Evolutionary conservation across 164 flowering plant species (phyloP).

Genomic region (Macadamia integrifolia): DNA sequence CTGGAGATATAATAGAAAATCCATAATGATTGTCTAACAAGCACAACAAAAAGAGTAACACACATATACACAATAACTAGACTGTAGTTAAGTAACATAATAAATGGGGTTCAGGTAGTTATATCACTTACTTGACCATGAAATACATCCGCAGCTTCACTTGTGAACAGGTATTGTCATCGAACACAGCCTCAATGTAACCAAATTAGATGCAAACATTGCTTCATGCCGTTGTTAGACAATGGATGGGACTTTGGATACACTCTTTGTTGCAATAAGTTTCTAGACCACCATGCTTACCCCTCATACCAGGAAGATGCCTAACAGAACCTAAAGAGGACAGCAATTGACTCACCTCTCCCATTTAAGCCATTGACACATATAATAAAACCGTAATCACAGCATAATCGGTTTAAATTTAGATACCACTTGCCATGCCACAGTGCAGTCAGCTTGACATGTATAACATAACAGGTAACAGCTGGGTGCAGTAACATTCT

Average conservation of each 20-base stretch:
- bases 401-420: too few species aligned
- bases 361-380: background rate
- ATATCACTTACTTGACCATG: conserved; percentile 27
- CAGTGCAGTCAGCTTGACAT: too few species aligned
- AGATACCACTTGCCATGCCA: too few species aligned
- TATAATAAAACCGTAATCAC: background rate
- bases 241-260: background rate
- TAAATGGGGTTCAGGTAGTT: conserved; percentile 14
- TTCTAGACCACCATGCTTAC: background rate
- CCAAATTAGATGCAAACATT: conserved; percentile 7
- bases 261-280: conserved; percentile 1
- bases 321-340: background rate
- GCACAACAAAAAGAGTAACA: background rate
- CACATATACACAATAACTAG: conserved; percentile 9
- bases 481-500: background rate
- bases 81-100: conserved; percentile 13
- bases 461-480: too few species aligned
- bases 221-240: conserved; percentile 12
- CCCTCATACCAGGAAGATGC: background rate
- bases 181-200: conserved; percentile 15
- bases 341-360: background rate
- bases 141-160: conserved; percentile 20
- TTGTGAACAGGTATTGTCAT: conserved; percentile 15
- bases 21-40: too few species aligned
- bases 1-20: background rate